Percentiles rank a stretch among this genome's conserved stretches.
Evolutionary conservation across 371 early-diverging fungal species (phyloP).

Genomic region (Choanephora cucurbitarum): DNA sequence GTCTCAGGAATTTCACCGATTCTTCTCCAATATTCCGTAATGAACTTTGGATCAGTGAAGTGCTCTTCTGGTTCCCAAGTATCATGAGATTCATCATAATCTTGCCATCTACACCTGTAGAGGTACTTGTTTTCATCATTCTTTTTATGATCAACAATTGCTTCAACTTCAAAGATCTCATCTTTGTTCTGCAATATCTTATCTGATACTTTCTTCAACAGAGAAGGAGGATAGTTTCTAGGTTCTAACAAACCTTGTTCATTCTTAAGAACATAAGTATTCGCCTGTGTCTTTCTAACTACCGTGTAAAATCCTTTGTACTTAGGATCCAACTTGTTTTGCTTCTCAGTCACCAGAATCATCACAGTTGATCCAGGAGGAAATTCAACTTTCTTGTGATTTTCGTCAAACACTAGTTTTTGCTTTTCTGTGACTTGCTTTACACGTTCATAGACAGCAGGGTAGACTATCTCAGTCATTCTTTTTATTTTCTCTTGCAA

Average conservation of each 20-base stretch:
- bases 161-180: background rate
- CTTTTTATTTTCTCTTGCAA: background rate
- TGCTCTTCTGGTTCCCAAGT: conserved; percentile 27
- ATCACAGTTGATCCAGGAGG: background rate
- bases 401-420: background rate
- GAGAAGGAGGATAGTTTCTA: background rate
- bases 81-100: conserved; percentile 22
- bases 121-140: conserved; percentile 9
- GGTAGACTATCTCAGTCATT: background rate
- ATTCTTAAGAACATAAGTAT: background rate
- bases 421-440: too few relatives aligned
- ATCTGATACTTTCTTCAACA: background rate
- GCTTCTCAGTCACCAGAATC: too few relatives aligned
- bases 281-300: background rate
- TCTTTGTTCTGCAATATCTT: background rate
- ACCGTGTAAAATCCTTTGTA: background rate
- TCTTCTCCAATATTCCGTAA: conserved; percentile 18
- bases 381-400: background rate
- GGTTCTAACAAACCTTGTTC: background rate
- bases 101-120: conserved; percentile 26
- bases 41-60: conserved; percentile 16
- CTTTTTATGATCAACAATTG: conserved; percentile 3
- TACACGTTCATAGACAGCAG: background rate
- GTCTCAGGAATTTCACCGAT: conserved; percentile 4
- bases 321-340: background rate